Conservation (phyloP, 768 basidiomycete genomes). For the Fistulinella prunicolor region DNA sequence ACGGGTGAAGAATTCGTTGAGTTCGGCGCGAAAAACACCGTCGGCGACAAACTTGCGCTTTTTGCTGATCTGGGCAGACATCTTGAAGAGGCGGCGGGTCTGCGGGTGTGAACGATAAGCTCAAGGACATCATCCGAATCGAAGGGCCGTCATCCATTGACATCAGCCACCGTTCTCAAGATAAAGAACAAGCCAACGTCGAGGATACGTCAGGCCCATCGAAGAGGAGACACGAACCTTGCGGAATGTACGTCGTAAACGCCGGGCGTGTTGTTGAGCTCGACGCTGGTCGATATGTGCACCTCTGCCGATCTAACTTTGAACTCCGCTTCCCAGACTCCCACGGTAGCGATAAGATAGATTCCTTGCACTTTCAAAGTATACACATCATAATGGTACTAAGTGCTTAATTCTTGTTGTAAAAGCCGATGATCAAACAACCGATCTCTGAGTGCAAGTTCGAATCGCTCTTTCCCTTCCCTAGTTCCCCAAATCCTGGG, state of each 20-base stretch:
- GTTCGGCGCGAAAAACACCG: slow-evolving; percentile 98
- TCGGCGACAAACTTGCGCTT: slow-evolving; percentile 99
- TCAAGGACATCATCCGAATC: slow-evolving; percentile 16
- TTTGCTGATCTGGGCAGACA: slow-evolving; percentile 91
- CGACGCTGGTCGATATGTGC: slow-evolving; percentile 10
- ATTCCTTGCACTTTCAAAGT: no score
- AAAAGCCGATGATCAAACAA: background rate
- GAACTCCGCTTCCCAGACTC: slow-evolving; percentile 26
- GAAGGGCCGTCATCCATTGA: slow-evolving; percentile 20
- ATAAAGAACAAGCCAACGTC: background rate
- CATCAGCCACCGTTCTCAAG: background rate
- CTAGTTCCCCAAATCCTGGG: background rate
- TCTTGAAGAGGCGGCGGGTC: slow-evolving; percentile 38
- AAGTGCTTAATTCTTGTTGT: background rate
- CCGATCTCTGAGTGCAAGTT: background rate
- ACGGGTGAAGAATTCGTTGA: slow-evolving; percentile 98
- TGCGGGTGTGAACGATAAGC: slow-evolving; percentile 22
- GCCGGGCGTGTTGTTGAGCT: slow-evolving; percentile 18
- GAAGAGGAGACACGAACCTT: slow-evolving; percentile 23
- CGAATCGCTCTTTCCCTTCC: background rate
- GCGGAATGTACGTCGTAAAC: slow-evolving; percentile 15
- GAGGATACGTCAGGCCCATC: background rate
- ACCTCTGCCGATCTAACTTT: slow-evolving; percentile 15
- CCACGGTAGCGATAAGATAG: no score
- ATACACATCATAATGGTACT: no score